Conservation (phyloP, 83 land plant species). For the Picea abies region DNA sequence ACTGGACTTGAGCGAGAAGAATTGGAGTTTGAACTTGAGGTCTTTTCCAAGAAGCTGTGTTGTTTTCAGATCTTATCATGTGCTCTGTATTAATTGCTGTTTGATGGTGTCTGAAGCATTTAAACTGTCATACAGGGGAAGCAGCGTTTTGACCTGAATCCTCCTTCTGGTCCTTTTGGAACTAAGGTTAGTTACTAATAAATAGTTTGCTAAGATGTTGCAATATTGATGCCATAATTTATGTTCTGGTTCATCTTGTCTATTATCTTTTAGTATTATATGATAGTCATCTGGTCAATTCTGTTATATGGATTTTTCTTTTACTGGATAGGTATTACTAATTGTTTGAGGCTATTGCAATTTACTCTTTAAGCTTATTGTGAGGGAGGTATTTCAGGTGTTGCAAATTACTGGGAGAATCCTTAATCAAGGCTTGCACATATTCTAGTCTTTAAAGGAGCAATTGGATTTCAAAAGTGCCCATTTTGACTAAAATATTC, state of each 20-base stretch:
- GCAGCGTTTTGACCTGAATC: slow-evolving; percentile 31
- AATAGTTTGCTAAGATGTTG: neutral
- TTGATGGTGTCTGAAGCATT: neutral
- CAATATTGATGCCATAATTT: neutral
- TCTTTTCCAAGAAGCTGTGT: neutral
- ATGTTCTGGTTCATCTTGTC: neutral
- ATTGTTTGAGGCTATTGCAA: neutral
- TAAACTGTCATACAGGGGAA: slow-evolving; percentile 30
- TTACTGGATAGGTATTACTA: neutral
- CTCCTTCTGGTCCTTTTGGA: slow-evolving; percentile 46
- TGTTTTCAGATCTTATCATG: neutral
- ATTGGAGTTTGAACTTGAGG: slow-evolving; percentile 45
- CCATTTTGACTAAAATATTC: neutral
- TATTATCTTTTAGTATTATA: neutral
- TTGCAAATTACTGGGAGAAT: neutral
- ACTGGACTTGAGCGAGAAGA: slow-evolving; percentile 59
- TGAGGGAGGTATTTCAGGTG: neutral
- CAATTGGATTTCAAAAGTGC: neutral
- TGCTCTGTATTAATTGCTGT: neutral
- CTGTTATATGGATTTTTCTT: neutral
- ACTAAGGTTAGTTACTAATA: slow-evolving; percentile 42
- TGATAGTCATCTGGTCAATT: neutral
- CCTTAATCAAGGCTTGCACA: neutral
- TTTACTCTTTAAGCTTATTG: neutral
- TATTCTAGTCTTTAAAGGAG: neutral